phyloP scores from a whole-genome alignment of 352 stramenopile species.

The Thraustochytrium striatum region DNA sequence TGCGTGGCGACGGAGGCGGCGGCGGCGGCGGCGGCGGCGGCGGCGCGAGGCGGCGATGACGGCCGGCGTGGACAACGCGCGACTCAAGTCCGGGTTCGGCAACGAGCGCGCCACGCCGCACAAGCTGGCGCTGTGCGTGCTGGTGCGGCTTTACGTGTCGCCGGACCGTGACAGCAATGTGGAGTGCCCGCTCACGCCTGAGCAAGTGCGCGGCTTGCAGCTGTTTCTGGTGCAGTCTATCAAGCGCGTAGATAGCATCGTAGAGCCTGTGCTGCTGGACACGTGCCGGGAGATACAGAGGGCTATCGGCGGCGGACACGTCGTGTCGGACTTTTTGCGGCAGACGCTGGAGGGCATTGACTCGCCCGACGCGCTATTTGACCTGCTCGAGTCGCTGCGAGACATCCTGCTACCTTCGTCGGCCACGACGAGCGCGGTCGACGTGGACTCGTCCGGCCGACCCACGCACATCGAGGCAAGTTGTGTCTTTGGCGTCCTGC shows the following conservation, averaged over 20 bases:
- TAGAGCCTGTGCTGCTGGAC: conserved; percentile 35
- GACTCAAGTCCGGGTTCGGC: neutral
- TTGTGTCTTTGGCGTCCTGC: conserved; percentile 55
- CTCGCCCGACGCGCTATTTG: conserved; percentile 40
- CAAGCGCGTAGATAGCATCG: conserved; percentile 29
- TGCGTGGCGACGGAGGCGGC: too few species aligned
- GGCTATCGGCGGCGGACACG: neutral
- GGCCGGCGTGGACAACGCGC: neutral
- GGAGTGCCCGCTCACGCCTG: conserved; percentile 1
- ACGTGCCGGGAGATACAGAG: conserved; percentile 6
- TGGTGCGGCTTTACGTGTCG: conserved; percentile 25
- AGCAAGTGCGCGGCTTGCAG: conserved; percentile 28
- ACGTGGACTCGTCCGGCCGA: conserved; percentile 14
- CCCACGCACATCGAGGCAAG: conserved; percentile 51
- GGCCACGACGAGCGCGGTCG: neutral
- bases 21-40: too few species aligned
- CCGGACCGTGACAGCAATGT: neutral
- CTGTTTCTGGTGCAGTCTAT: conserved; percentile 25
- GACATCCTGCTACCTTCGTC: conserved; percentile 16
- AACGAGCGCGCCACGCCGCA: conserved; percentile 34
- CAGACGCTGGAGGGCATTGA: conserved; percentile 4
- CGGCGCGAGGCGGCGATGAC: too few species aligned
- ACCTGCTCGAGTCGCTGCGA: conserved; percentile 31
- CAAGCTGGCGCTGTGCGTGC: conserved; percentile 44
- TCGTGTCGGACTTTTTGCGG: conserved; percentile 12